Percentiles rank a stretch among this genome's conserved stretches.
Conservation (phyloP, 441 rosid genomes). For the Geranium incanum region DNA sequence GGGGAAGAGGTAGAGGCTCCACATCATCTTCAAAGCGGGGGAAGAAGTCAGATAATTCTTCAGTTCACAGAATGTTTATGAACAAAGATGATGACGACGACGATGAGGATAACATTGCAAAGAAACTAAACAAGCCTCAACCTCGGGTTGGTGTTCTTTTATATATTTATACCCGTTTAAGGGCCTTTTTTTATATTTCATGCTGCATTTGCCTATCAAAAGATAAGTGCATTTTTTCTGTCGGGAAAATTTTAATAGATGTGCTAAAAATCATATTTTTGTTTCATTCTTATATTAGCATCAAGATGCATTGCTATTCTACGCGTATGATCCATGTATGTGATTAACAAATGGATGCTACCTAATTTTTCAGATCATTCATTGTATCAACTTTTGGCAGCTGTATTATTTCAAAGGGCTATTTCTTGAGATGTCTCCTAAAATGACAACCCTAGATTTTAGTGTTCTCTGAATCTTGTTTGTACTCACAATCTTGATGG, state of each 20-base stretch:
- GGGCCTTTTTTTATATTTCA: background rate
- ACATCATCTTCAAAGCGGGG: constrained; percentile 66
- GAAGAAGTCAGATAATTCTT: constrained; percentile 53
- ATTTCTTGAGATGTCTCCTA: no score
- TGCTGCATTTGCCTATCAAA: background rate
- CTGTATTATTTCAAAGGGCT: no score
- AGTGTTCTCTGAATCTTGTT: no score
- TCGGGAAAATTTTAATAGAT: background rate
- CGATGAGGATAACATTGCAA: constrained; percentile 51
- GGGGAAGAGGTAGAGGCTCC: constrained; percentile 64
- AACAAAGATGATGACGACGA: constrained; percentile 65
- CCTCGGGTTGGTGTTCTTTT: constrained; percentile 51
- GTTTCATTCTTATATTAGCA: background rate
- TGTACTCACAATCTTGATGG: background rate
- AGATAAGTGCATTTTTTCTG: background rate
- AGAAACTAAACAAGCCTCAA: constrained; percentile 51
- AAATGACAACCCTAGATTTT: no score
- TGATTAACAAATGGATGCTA: background rate
- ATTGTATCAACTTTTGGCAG: no score
- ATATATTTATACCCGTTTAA: background rate
- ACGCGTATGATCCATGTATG: background rate
- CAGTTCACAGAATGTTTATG: constrained; percentile 49
- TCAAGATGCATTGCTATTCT: background rate
- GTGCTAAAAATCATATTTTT: background rate
- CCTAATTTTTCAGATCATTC: background rate